These are phyloP conservation scores for Verticillium zaregamsianum DNA, from an alignment of 2,329 filamentous ascomycete species.

Conservation along the genomic window DNA sequence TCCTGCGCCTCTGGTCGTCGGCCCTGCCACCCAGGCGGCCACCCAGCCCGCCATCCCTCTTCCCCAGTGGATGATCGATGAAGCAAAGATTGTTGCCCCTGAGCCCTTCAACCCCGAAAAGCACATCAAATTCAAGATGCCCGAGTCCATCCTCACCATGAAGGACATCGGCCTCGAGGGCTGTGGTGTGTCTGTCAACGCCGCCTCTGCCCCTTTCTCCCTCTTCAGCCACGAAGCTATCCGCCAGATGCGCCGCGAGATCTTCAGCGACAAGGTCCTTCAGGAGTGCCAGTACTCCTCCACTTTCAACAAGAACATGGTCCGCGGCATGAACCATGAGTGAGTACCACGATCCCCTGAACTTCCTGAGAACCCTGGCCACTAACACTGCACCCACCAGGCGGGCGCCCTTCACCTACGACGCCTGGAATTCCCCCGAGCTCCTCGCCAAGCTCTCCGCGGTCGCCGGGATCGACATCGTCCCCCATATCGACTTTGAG, in stretches of 20 bases:
- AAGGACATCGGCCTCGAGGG: constrained; percentile 55
- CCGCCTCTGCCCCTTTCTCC: constrained; percentile 61
- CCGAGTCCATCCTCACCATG: constrained; percentile 53
- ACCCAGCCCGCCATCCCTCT: constrained; percentile 18
- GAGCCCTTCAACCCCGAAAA: constrained; percentile 46
- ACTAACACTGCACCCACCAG: too few species aligned
- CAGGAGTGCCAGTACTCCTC: constrained; percentile 51
- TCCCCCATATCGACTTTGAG: constrained; percentile 50
- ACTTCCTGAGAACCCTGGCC: constrained; percentile 43
- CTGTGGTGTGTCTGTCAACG: constrained; percentile 56
- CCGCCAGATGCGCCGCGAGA: constrained; percentile 56
- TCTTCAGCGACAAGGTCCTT: constrained; percentile 53
- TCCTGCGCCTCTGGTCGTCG: constrained; percentile 17
- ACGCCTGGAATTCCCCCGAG: constrained; percentile 37
- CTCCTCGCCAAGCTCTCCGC: constrained; percentile 43
- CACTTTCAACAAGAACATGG: constrained; percentile 44
- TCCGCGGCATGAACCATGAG: constrained; percentile 42
- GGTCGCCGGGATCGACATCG: constrained; percentile 50
- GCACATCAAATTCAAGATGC: constrained; percentile 50
- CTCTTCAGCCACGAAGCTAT: constrained; percentile 60
- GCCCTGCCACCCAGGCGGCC: constrained; percentile 23
- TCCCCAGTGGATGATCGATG: constrained; percentile 22
- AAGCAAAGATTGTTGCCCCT: constrained; percentile 10
- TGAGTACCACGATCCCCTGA: constrained; percentile 30
- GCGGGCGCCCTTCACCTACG: constrained; percentile 30